Percentiles rank a stretch among this genome's conserved stretches.
phyloP scores from a whole-genome alignment of 2,329 filamentous ascomycete species.

The Lachnellula occidentalis region DNA sequence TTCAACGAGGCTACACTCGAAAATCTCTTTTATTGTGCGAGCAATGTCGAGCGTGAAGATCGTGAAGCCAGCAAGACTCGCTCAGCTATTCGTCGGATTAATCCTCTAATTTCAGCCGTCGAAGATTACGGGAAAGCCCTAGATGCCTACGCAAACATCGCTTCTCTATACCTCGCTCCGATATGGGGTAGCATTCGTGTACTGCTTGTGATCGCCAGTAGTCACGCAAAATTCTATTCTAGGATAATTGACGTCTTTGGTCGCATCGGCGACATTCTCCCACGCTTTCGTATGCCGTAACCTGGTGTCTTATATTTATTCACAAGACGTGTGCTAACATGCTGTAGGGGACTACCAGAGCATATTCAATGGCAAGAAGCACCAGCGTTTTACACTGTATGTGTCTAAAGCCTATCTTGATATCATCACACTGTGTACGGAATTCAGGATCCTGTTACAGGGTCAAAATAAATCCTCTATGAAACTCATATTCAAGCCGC shows the following conservation, averaged over 20 bases:
- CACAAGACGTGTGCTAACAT: background rate
- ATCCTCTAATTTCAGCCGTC: slow-evolving; percentile 7
- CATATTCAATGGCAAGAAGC: slow-evolving; percentile 12
- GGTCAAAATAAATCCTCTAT: slow-evolving; percentile 8
- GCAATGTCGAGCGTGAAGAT: slow-evolving; percentile 10
- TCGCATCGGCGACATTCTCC: slow-evolving; percentile 12
- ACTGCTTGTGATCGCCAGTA: slow-evolving; percentile 5
- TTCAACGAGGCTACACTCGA: slow-evolving; percentile 14
- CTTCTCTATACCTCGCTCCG: slow-evolving; percentile 7
- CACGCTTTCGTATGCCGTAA: slow-evolving; percentile 5
- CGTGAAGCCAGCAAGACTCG: slow-evolving; percentile 1
- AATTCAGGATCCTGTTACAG: slow-evolving; percentile 6
- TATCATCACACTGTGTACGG: slow-evolving; percentile 11
- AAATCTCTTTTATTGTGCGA: slow-evolving; percentile 14
- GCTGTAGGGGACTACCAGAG: slow-evolving; percentile 10
- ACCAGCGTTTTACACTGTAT: slow-evolving; percentile 9
- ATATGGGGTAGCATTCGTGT: slow-evolving; percentile 15
- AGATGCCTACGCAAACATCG: slow-evolving; percentile 8
- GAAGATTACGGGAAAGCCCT: slow-evolving; percentile 11
- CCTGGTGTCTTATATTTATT: background rate
- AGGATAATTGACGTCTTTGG: slow-evolving; percentile 7
- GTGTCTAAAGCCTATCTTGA: slow-evolving; percentile 15
- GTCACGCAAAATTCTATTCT: slow-evolving; percentile 5
- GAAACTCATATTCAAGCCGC: slow-evolving; percentile 7
- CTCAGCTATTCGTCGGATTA: background rate